Conservation (phyloP, 345 rosid genomes). For the Pelargonium nanum region DNA sequence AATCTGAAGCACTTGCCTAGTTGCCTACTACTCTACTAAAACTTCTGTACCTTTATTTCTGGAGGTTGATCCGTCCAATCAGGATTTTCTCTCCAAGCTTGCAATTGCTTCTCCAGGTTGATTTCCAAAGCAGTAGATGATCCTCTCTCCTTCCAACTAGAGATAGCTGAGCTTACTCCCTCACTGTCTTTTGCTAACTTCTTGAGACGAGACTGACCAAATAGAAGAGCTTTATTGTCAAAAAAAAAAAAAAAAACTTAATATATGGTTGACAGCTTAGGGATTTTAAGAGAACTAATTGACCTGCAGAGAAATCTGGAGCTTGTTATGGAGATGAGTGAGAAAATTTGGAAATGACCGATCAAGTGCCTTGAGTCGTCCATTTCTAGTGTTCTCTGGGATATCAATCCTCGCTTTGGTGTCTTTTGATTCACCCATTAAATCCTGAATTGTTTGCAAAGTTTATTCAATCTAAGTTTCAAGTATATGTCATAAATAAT, state of each 20-base stretch:
- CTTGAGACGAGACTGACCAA: conserved; percentile 42
- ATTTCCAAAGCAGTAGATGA: conserved; percentile 25
- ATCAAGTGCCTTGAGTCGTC: not conserved
- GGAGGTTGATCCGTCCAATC: conserved; percentile 48
- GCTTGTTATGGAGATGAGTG: not conserved
- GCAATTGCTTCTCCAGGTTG: conserved; percentile 56
- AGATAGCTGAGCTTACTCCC: conserved; percentile 14
- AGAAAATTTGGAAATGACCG: not conserved
- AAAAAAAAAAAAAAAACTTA: too few species aligned
- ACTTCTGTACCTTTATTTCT: not conserved
- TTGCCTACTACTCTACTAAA: too few species aligned
- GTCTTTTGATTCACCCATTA: not conserved
- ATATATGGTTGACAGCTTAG: not conserved
- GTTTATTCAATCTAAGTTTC: not conserved
- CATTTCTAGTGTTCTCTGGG: not conserved
- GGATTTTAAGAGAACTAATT: not conserved
- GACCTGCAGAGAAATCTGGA: not conserved
- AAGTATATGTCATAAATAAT: too few species aligned
- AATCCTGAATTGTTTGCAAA: not conserved
- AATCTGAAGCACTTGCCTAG: too few species aligned
- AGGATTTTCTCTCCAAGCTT: conserved; percentile 69
- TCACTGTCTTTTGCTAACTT: conserved; percentile 31
- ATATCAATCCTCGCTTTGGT: not conserved
- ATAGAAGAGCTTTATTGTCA: not conserved
- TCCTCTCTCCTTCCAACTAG: conserved; percentile 28